Base-by-base conservation (phyloP, 495 filamentous ascomycete species). In the Clavariopsis aquatica region DNA sequence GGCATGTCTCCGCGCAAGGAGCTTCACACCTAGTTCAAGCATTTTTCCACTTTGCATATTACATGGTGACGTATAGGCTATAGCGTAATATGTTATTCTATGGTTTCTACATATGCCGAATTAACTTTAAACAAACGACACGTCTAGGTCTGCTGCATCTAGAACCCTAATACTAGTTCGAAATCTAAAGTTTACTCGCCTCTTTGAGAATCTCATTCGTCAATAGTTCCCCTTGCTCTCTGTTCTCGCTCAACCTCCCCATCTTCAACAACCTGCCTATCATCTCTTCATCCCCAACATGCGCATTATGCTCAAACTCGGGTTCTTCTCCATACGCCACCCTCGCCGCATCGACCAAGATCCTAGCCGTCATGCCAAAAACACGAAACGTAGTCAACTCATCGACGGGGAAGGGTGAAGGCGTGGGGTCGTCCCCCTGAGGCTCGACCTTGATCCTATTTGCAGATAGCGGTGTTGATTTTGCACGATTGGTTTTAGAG, bases 341-440 rank as follows among this genome's bases (percentile, higher is more conserved):
- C 46, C 89, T 81, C 10, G 93, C 92, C 2, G 87, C 87, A 74
- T 97, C 93, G 2, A 96, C 89, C 41, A 96, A 69, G 28, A 96
- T 93, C 41, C 91, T 78, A 8, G 90, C 92, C 49, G 93, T 97
- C 90, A 96, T 93, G 20, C 92, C 92, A 80, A 90, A 96, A 7
- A 97, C 90, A 22, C 88, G 83, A 73, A 92, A 93, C 19, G 86
- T 79, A 49, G 78, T 79, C 9, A 82, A 63, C 19, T 78, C 72
- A 0, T 73, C 70, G 1, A 73, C 45, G 22, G 79, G 75, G 22
- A 10, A 19, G 36, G 57, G 24, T 26, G 47, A 28, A 17, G 65
- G 36, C 12, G 34, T 34, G 9, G 45, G 55, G 34, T 64, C 49
- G 29, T 62, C 43, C 57, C 51, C 64, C 31, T 53, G 43, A 12